Evolutionary conservation across 352 stramenopile genomes (phyloP), one percentile per base, ranked within the genome.

Genomic region (Lagenidium sp.): DNA sequence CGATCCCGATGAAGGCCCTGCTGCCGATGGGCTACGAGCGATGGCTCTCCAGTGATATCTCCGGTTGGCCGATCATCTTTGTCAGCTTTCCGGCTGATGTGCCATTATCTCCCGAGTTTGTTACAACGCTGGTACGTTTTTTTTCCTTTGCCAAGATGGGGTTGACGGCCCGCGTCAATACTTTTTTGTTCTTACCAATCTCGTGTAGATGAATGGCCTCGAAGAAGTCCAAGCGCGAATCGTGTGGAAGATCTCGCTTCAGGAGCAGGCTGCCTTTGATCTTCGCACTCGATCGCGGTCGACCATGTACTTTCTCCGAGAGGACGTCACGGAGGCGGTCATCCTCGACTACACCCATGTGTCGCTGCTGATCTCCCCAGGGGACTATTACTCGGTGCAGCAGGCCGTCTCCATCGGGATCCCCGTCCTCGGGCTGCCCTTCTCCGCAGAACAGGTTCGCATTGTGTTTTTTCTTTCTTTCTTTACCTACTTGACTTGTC

Each of bases 361-460:
- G 23, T 68, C 78, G 13, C 57, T 56, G 43, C 43, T 91, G n/a
- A 57, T 90, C 41, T 85, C 70, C 1, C 44, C 68, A 15, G 78
- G 81, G 5, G 64, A 79, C 28, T 69, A 78, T 41, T 61, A 68
- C 40, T 67, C 47, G 1, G 58, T 88, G 22, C 74, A 83, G 25
- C 63, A 85, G 31, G 75, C 81, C 26, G 65, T 93, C 6, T 47
- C 68, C 5, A 53, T 57, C 5, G 75, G 78, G 4, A 57, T 80
- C 4, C 78, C 81, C 13, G 61, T 93, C 22, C 58, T 91, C 15
- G 74, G 65, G 12, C 46, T 91, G n/a, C 78, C 78, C 4, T 70
- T 83, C 43, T 80, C 76, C 0, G 78, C 81, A 1, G 80, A 93
- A 43, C 77, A 83, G 58, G 68, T 78, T 2, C 38, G 15, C 29